Evolutionary conservation across 208 protist species (phyloP).

Genomic region (Acanthamoeba quina): DNA sequence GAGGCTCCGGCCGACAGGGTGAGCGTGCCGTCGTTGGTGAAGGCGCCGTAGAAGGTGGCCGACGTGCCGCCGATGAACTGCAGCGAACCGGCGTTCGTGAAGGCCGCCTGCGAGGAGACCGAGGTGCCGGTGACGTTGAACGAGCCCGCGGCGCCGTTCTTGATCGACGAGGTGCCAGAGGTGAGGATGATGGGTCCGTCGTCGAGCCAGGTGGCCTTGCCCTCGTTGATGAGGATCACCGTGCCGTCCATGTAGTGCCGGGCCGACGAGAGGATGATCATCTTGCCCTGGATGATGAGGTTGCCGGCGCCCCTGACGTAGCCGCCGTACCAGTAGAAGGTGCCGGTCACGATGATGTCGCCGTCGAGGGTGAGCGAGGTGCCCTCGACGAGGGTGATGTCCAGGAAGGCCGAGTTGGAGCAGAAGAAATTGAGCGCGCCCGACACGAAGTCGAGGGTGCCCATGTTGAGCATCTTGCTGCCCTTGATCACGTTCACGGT

Average conservation of each 20-base stretch:
- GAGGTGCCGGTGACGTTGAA: constrained; percentile 48
- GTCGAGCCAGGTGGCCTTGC: constrained; percentile 52
- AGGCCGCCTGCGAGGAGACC: constrained; percentile 50
- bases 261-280: constrained; percentile 52
- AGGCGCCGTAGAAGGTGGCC: constrained; percentile 17
- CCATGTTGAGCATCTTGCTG: constrained; percentile 62
- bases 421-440: constrained; percentile 70
- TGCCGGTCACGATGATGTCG: constrained; percentile 72
- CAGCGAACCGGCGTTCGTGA: constrained; percentile 1
- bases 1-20: neutral
- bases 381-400: constrained; percentile 67
- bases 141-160: constrained; percentile 10
- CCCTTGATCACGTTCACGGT: constrained; percentile 73
- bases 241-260: constrained; percentile 70
- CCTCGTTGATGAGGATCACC: constrained; percentile 49
- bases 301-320: constrained; percentile 70
- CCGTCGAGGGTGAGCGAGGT: constrained; percentile 68
- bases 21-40: constrained; percentile 36
- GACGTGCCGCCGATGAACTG: constrained; percentile 1
- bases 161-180: constrained; percentile 10
- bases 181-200: constrained; percentile 43
- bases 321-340: constrained; percentile 71
- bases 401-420: constrained; percentile 56
- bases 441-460: constrained; percentile 63
- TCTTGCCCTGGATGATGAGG: constrained; percentile 53